Base-by-base conservation (phyloP, 2,329 filamentous ascomycete species). In the Scorias spongiosa region DNA sequence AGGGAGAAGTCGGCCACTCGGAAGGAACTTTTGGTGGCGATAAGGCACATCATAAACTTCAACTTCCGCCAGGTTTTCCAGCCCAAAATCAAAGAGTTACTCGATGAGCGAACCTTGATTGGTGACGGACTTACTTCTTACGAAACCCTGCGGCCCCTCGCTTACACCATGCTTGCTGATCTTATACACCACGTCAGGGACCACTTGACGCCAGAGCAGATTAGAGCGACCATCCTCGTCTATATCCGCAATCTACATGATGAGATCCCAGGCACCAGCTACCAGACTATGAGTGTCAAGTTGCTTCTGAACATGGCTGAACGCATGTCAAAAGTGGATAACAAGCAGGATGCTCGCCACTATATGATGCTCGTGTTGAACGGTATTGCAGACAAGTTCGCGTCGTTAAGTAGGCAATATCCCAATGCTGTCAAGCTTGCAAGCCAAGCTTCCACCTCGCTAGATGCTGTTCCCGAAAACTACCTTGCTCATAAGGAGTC, bases 221-320 rank as follows among this genome's bases (percentile, higher is more conserved):
- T 99, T 49, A 79, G 88, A 40, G 84, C 88, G 58, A 96, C 93
- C 0, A 87, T 98, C 9, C 85, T 94, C 59, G 91, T 98, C 3
- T 99, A 98, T 63, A 96, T 93, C 1, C 86, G 82, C 57, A 96
- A 96, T 56, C 69, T 98, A 17, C 87, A 94, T 57, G 91, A 96
- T 61, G 56, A 59, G 34, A 52, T 60, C 6, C 93, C 91, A 0
- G 93, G 93, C 8, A 96, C 93, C 0, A 98, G 89, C 63, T 98
- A 98, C 59, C 93, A 98, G 63, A 98, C 91, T 0, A 99, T 99
- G 91, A 96, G 91, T 55, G 93, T 91, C 0, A 98, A 96, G 63
- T 70, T 99, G 2, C 70, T 99, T 1, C 70, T 98, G 10, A 99
- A 98, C 61, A 93, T 99, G 86, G 91, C 89, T 0, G 93, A 98